Percentiles rank a stretch among this genome's conserved stretches.
phyloP scores from a whole-genome alignment of 2,329 filamentous ascomycete species.

The Didymella sp. region DNA sequence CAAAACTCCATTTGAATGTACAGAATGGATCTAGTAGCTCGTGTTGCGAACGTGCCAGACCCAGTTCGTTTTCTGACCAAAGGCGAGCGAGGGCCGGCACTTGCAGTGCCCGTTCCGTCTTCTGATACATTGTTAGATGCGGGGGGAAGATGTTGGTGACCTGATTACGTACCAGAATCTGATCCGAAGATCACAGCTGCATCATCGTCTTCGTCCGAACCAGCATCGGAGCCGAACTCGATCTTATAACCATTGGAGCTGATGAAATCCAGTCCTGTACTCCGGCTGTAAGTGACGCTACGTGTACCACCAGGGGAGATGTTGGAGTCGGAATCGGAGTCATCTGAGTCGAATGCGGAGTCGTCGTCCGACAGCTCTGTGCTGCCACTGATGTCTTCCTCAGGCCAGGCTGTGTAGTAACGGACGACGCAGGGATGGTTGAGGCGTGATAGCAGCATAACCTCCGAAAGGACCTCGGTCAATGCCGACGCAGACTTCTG shows the following conservation, averaged over 20 bases:
- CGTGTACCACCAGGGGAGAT: slow-evolving; percentile 34
- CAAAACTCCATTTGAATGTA: slow-evolving; percentile 99
- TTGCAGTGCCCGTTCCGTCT: slow-evolving; percentile 53
- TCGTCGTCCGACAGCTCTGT: slow-evolving; percentile 45
- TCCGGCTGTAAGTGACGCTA: slow-evolving; percentile 68
- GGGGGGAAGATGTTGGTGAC: background rate
- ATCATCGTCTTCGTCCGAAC: slow-evolving; percentile 48
- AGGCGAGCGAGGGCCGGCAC: slow-evolving; percentile 45
- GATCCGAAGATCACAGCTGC: slow-evolving; percentile 47
- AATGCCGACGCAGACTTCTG: slow-evolving; percentile 77
- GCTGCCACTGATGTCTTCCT: slow-evolving; percentile 65
- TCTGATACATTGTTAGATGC: slow-evolving; percentile 43
- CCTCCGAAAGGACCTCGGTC: slow-evolving; percentile 83
- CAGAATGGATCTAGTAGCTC: slow-evolving; percentile 72
- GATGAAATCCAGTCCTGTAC: slow-evolving; percentile 87
- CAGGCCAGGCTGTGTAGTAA: slow-evolving; percentile 95
- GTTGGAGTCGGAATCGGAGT: slow-evolving; percentile 36
- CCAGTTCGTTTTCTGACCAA: slow-evolving; percentile 48
- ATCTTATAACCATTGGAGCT: slow-evolving; percentile 82
- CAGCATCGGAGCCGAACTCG: slow-evolving; percentile 73
- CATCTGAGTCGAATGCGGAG: slow-evolving; percentile 37
- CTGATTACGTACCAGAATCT: slow-evolving; percentile 44
- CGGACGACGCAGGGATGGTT: slow-evolving; percentile 89
- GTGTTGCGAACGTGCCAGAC: slow-evolving; percentile 56
- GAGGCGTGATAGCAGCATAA: slow-evolving; percentile 86